A percentile compares a stretch with the other conserved stretches of the same genome.
Conservation (phyloP, 192 early-diverging fungal species). For the Linnemannia schmuckeri region DNA sequence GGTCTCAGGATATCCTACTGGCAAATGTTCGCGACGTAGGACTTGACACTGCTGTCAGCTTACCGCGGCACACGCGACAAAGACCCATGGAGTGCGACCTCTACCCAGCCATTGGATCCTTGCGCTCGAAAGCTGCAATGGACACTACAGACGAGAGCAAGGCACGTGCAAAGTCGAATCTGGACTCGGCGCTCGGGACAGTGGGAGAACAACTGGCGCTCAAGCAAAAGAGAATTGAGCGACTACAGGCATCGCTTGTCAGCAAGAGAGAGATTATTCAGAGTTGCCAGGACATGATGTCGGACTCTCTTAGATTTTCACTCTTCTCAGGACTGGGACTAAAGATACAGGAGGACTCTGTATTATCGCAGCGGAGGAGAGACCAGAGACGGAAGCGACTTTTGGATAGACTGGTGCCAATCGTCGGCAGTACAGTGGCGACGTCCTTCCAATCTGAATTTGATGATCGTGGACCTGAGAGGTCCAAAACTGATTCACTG, state of each 20-base stretch:
- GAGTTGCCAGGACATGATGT: constrained; percentile 16
- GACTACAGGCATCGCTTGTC: constrained; percentile 5
- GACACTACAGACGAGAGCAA: not conserved
- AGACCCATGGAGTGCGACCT: not conserved
- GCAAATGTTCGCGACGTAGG: constrained; percentile 17
- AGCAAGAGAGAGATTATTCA: constrained; percentile 35
- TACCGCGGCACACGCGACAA: not conserved
- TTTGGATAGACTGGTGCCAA: constrained; percentile 22
- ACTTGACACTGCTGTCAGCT: constrained; percentile 4
- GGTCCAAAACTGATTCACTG: not conserved
- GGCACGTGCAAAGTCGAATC: not conserved
- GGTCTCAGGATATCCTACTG: constrained; percentile 11
- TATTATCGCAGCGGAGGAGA: constrained; percentile 7
- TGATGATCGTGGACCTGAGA: not conserved
- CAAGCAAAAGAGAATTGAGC: constrained; percentile 6
- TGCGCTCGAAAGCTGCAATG: not conserved
- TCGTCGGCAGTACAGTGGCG: constrained; percentile 12
- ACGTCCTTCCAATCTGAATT: not conserved
- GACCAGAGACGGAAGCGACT: constrained; percentile 15
- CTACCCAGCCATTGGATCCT: constrained; percentile 1
- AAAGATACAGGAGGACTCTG: not conserved
- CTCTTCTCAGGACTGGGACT: constrained; percentile 8
- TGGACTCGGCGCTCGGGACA: constrained; percentile 6
- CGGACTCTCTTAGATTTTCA: not conserved
- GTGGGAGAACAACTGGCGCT: constrained; percentile 19